A percentile compares a stretch with the other conserved stretches of the same genome.
Conservation (phyloP, 176 grass and related monocot species). For the Juncus inflexus region DNA sequence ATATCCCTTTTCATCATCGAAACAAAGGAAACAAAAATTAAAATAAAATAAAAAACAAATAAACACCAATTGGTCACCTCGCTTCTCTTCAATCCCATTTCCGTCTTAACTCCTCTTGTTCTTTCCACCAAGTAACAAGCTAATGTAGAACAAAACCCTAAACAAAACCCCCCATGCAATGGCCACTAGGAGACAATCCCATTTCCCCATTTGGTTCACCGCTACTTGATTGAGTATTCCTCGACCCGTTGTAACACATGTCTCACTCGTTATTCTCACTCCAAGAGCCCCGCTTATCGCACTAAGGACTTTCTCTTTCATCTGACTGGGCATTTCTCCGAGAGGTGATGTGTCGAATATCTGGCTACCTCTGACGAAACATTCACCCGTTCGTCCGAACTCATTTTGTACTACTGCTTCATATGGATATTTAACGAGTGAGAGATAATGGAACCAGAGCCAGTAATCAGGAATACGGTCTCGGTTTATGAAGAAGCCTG, state of each 20-base stretch:
- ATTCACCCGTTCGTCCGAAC: conserved; percentile 57
- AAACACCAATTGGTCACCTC: background rate
- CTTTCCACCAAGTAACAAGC: conserved; percentile 76
- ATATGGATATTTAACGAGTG: conserved; percentile 84
- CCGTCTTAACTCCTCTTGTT: conserved; percentile 72
- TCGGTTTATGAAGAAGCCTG: conserved; percentile 92
- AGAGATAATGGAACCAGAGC: conserved; percentile 98
- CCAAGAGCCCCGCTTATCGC: conserved; percentile 59
- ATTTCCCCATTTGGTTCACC: conserved; percentile 78
- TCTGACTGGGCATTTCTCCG: conserved; percentile 36
- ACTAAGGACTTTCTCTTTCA: conserved; percentile 46
- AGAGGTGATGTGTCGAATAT: conserved; percentile 87
- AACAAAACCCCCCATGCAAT: conserved; percentile 79
- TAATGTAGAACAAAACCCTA: conserved; percentile 80
- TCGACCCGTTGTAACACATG: conserved; percentile 58
- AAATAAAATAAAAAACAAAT: background rate
- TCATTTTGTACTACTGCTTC: conserved; percentile 93
- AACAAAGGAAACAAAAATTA: background rate
- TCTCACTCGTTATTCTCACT: conserved; percentile 31
- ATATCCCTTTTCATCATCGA: background rate
- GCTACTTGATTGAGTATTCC: conserved; percentile 46
- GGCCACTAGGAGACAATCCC: conserved; percentile 72
- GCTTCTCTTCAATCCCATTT: background rate
- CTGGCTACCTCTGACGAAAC: conserved; percentile 65
- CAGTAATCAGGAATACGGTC: conserved; percentile 80